Evolutionary conservation across 192 early-diverging fungal genomes (phyloP), one percentile per base, ranked within the genome.

Genomic region (Phlyctochytrium bullatum): DNA sequence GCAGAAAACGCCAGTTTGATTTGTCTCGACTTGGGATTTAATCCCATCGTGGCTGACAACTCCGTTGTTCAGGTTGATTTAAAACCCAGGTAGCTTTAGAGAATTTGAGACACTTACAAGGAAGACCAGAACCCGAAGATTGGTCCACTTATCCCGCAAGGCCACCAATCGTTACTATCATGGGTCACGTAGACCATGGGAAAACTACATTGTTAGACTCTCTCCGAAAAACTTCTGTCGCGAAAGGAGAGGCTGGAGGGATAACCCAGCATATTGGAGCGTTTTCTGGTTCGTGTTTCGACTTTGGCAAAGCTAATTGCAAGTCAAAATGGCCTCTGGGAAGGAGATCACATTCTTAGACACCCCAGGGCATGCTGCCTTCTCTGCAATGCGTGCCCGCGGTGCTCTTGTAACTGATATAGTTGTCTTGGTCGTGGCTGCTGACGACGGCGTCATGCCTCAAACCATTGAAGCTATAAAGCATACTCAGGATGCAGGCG

Each of bases 221-320:
- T 0, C 79, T 98, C 32, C 87, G 96, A 53, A 92, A 92, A 72
- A 94, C 93, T 0, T 90, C 91, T 0, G 91, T 98, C 2, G 94
- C 92, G 20, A 90, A 90, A n/a, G 85, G 87, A 6, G 96, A 98
- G 77, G 90, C 91, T 1, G 96, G 96, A 36, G 96, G 96, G 12
- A 98, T 98, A 57, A 98, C 96, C 0, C 96, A 98, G 78, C 96
- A 98, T 70, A 98, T 98, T 78, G 96, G 96, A 62, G 94, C 94
- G 27, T 98, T 98, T 74, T 92, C 90, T 6, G 90, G 82, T 78
- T 66, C 47, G 58, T 47, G 17, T 25, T 3, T n/a, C 20, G 12
- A 16, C 20, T 34, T 16, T 17, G 50, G 16, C 4, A 14, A 12
- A 58, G 28, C 4, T 28, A 30, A 24, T 23, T 12, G 23, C 2